phyloP scores from a whole-genome alignment of 2,329 filamentous ascomycete genomes.

The Pyrenochaeta sp. region DNA sequence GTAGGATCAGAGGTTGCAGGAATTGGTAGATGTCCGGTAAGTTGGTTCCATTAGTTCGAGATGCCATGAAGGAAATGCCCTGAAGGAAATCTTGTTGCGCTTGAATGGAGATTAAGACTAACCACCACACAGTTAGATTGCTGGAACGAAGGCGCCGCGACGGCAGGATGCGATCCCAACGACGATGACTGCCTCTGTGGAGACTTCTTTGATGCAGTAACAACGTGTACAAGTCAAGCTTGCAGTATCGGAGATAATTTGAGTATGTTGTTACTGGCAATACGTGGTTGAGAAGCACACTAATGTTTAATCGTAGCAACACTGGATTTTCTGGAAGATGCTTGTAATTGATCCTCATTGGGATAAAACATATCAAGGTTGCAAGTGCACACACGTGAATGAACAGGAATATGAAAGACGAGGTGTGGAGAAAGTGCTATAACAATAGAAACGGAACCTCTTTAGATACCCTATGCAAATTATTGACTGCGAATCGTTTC shows the following conservation, averaged over 20 bases:
- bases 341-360: constrained; percentile 4
- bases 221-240: constrained; percentile 33
- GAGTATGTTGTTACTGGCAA: constrained; percentile 25
- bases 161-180: constrained; percentile 41
- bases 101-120: constrained; percentile 5
- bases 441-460: no score
- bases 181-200: constrained; percentile 43
- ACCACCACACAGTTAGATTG: constrained; percentile 33
- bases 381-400: no score
- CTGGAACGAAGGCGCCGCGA: constrained; percentile 41
- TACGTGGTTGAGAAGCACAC: constrained; percentile 2
- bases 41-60: no score
- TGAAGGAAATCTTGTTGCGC: not conserved
- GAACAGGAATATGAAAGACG: no score
- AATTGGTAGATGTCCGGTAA: constrained; percentile 37
- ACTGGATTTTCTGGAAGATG: constrained; percentile 18
- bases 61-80: no score
- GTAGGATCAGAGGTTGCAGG: constrained; percentile 19
- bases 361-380: not conserved
- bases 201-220: constrained; percentile 42
- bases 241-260: constrained; percentile 42
- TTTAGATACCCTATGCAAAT: no score
- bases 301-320: constrained; percentile 13
- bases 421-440: not conserved
- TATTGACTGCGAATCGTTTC: no score